Conservation (phyloP, 2,329 filamentous ascomycete species). For the Penicillium verrucosum region DNA sequence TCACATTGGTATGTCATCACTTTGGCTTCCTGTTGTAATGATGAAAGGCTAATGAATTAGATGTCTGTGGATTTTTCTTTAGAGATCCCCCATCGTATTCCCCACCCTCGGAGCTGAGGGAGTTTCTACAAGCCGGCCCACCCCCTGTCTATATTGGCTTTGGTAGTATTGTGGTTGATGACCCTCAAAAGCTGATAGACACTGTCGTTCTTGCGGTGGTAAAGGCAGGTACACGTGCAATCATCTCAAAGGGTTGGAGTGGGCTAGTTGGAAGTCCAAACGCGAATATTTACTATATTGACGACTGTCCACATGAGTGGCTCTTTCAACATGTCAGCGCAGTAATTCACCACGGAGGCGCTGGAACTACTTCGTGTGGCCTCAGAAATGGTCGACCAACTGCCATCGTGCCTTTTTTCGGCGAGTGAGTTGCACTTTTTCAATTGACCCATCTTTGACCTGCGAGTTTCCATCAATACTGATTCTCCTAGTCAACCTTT, state of each 20-base stretch:
- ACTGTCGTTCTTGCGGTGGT: slow-evolving; percentile 50
- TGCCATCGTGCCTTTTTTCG: slow-evolving; percentile 56
- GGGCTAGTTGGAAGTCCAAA: slow-evolving; percentile 40
- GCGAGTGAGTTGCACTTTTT: slow-evolving; percentile 39
- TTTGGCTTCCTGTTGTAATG: not conserved
- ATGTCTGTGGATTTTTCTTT: slow-evolving; percentile 50
- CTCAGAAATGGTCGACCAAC: slow-evolving; percentile 53
- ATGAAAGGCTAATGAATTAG: slow-evolving; percentile 6
- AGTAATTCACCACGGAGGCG: slow-evolving; percentile 59
- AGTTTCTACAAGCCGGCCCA: slow-evolving; percentile 48
- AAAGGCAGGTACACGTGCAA: slow-evolving; percentile 48
- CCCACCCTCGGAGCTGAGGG: slow-evolving; percentile 39
- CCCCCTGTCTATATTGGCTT: slow-evolving; percentile 57
- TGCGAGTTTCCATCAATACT: not conserved
- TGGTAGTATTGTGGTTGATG: slow-evolving; percentile 55
- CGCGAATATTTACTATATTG: slow-evolving; percentile 49
- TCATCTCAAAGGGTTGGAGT: slow-evolving; percentile 57
- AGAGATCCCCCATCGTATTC: slow-evolving; percentile 36
- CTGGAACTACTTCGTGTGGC: slow-evolving; percentile 57
- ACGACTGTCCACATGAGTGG: slow-evolving; percentile 58
- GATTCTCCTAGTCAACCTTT: slow-evolving; percentile 45
- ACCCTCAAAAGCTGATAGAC: slow-evolving; percentile 45
- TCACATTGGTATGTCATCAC: slow-evolving; percentile 32
- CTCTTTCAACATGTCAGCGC: slow-evolving; percentile 55
- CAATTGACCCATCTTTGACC: too few relatives aligned